Evolutionary conservation across 441 rosid species (phyloP).

Genomic region (Populus hybrid): DNA sequence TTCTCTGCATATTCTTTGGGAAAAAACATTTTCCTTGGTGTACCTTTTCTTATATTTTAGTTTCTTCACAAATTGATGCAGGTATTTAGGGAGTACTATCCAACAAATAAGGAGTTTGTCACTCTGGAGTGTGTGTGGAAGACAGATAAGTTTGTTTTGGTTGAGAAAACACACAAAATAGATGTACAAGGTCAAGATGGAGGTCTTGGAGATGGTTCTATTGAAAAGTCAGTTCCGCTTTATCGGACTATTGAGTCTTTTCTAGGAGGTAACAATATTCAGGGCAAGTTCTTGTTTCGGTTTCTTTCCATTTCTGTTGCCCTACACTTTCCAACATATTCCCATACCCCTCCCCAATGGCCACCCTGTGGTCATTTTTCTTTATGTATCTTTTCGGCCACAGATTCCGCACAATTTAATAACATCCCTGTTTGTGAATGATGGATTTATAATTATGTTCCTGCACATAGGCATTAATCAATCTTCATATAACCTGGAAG

Average conservation of each 20-base stretch:
- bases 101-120: constrained; percentile 43
- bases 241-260: constrained; percentile 45
- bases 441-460: neutral
- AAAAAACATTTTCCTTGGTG: constrained; percentile 9
- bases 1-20: constrained; percentile 12
- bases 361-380: neutral
- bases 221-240: constrained; percentile 33
- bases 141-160: constrained; percentile 59
- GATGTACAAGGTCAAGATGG: constrained; percentile 30
- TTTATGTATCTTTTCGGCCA: neutral
- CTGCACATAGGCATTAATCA: neutral
- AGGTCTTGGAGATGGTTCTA: constrained; percentile 27
- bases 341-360: neutral
- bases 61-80: constrained; percentile 24
- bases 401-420: neutral
- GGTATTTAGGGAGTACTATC: constrained; percentile 79
- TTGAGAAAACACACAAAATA: constrained; percentile 41
- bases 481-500: neutral
- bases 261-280: neutral
- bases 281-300: neutral
- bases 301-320: neutral
- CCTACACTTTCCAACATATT: neutral
- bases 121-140: constrained; percentile 63
- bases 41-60: constrained; percentile 1
- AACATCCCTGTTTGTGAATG: neutral